Conservation (phyloP, 139 green algal species). For the Pycnococcus provasolii region DNA sequence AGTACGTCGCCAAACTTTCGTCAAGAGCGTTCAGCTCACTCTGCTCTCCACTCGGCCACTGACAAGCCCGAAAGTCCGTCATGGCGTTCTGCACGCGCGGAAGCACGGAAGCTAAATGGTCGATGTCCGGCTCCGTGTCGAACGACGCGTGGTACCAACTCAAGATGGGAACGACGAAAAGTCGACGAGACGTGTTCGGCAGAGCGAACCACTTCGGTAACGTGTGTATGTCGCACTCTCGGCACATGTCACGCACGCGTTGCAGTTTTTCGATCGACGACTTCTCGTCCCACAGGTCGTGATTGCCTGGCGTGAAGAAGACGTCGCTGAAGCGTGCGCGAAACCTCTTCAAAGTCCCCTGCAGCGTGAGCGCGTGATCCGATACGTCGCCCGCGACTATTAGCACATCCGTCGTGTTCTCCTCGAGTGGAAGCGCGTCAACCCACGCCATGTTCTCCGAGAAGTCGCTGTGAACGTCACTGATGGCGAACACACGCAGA, state of each 20-base stretch:
- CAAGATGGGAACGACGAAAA: conserved; percentile 46
- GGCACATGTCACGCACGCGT: neutral
- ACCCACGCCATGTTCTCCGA: conserved; percentile 54
- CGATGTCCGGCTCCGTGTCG: conserved; percentile 44
- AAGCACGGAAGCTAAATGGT: conserved; percentile 25
- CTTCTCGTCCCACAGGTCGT: conserved; percentile 51
- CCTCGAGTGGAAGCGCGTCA: neutral
- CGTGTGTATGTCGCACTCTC: neutral
- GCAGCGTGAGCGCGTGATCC: conserved; percentile 44
- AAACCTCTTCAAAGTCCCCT: conserved; percentile 35
- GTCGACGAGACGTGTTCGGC: neutral
- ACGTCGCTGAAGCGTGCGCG: conserved; percentile 36
- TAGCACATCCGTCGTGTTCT: conserved; percentile 33
- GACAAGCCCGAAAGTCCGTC: conserved; percentile 40
- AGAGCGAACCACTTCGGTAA: no score
- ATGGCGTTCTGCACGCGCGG: conserved; percentile 25
- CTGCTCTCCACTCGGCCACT: conserved; percentile 29
- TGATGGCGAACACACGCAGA: conserved; percentile 8
- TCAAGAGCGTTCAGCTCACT: conserved; percentile 5
- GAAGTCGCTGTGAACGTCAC: conserved; percentile 64
- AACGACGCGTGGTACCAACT: conserved; percentile 40
- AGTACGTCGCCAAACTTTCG: conserved; percentile 20
- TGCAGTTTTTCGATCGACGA: conserved; percentile 1
- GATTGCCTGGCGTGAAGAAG: conserved; percentile 61
- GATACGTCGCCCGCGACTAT: conserved; percentile 63